These are phyloP conservation scores for Spergularia bocconei DNA, from an alignment of 148 eudicot species.

Conservation along the genomic window DNA sequence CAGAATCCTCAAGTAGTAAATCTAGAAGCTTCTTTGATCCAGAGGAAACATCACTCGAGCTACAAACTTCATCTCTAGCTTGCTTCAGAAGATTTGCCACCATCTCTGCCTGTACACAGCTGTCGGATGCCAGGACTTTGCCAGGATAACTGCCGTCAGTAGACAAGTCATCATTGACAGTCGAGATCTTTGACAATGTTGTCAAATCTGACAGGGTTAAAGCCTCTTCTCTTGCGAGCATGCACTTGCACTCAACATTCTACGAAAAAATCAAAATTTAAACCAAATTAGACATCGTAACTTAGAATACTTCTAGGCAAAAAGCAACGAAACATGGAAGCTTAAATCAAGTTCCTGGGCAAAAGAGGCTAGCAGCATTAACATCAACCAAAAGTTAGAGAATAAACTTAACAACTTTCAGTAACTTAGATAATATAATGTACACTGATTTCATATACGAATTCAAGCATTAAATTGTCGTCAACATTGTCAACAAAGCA, in stretches of 20 bases:
- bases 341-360: no score
- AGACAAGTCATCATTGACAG: slow-evolving; percentile 12
- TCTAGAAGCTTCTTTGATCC: slow-evolving; percentile 49
- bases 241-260: slow-evolving; percentile 28
- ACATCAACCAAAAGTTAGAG: no score
- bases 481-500: not conserved
- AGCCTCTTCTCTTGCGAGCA: slow-evolving; percentile 19
- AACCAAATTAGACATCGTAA: not conserved
- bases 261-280: slow-evolving; percentile 17
- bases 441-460: no score
- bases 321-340: no score
- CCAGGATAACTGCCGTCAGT: not conserved
- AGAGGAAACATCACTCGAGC: slow-evolving; percentile 34
- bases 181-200: slow-evolving; percentile 30
- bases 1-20: slow-evolving; percentile 35
- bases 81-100: slow-evolving; percentile 46
- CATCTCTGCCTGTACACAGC: slow-evolving; percentile 37
- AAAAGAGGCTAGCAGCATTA: no score
- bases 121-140: not conserved
- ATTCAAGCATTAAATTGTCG: not conserved
- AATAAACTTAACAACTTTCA: no score
- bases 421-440: no score
- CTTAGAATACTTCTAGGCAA: no score
- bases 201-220: slow-evolving; percentile 33
- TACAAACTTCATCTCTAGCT: slow-evolving; percentile 35